A percentile compares a stretch with the other conserved stretches of the same genome.
Conservation (phyloP, 495 filamentous ascomycete species). For the Xylaria telfairii region DNA sequence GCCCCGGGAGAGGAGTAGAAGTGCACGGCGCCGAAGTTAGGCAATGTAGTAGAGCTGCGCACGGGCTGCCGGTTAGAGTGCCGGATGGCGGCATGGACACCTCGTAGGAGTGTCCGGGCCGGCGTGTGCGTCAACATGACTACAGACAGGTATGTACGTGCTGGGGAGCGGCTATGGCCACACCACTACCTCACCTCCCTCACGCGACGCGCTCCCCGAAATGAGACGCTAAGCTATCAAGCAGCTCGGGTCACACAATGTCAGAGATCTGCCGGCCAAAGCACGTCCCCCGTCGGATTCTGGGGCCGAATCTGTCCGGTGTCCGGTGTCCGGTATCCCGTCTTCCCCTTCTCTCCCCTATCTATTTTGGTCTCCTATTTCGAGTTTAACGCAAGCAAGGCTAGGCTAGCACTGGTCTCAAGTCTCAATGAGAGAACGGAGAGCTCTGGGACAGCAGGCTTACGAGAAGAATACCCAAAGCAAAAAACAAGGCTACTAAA, state of each 20-base stretch:
- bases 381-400: not conserved
- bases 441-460: not conserved
- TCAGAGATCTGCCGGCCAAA: not conserved
- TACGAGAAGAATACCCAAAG: not conserved
- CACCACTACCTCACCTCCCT: constrained; percentile 9
- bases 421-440: not conserved
- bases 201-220: not conserved
- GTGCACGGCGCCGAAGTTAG: not conserved
- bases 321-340: not conserved
- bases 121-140: constrained; percentile 23
- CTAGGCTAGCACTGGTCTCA: not conserved
- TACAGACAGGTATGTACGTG: not conserved
- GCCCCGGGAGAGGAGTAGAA: not conserved
- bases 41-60: no score
- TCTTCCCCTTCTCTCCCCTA: not conserved
- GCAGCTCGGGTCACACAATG: not conserved
- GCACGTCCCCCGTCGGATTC: not conserved
- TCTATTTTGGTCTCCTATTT: not conserved
- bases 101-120: not conserved
- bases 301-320: not conserved
- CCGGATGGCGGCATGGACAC: not conserved
- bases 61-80: not conserved
- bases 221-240: not conserved
- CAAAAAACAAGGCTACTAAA: not conserved
- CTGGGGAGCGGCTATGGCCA: not conserved